Evolutionary conservation across 345 rosid species (phyloP), one percentile per base, ranked within the genome.

Genomic region (Hibiscus mutabilis): DNA sequence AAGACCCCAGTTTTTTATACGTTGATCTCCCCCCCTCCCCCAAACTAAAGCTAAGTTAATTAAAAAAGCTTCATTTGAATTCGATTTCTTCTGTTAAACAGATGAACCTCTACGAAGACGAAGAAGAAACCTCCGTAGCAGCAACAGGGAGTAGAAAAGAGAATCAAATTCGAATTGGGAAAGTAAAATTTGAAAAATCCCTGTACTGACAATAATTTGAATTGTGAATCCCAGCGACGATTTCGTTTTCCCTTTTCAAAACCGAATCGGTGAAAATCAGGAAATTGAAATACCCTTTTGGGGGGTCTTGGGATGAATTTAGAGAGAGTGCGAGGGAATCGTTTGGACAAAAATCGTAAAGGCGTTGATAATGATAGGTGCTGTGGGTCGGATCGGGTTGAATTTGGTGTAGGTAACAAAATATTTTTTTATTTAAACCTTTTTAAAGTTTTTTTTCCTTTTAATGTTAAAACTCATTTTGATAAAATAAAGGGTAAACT

Each of bases 1-100:
- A 70, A 78, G 14, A 33, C 84, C 76, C 86, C 85, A 82, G 77
- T n/a, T 46, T 42, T 42, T 25, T 15, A 24, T 29, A n/a, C 16
- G 58, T 67, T 67, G 70, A 27, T 42, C 69, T 27, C 25, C 3
- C 22, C 13, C 13, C 21, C 21, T 7, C 27, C 18, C 8, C 15
- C n/a, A 1, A 27, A 47, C 15, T 3, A 6, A 3, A 22, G 40
- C 40, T 35, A 24, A 55, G 19, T 19, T 57, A 53, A 57, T 2
- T 19, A 6, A 24, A 66, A 24, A 66, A 16, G 6, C 18, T 25
- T 15, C 8, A 24, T 15, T 24, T 46, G 6, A 66, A 46, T 66
- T 24, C 24, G 8, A 66, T 46, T 66, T 46, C 37, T 24, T 24
- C 31, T 3, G 14, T 46, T 3, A 57, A 46, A 47, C 24, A 14